phyloP scores from a whole-genome alignment of 1,284 basidiomycete species.

The Ceratobasidium sp. region DNA sequence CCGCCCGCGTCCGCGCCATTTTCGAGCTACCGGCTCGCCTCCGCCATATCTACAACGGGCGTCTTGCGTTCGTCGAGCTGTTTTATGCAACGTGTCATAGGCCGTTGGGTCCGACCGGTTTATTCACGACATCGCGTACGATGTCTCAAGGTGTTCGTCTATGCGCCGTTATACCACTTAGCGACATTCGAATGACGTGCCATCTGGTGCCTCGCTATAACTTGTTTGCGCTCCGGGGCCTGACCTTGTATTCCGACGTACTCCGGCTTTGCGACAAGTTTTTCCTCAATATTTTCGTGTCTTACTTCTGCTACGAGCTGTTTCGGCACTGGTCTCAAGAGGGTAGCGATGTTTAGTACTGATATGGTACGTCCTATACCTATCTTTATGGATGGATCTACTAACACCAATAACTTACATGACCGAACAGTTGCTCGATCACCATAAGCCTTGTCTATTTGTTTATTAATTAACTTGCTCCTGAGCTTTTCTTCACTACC shows the following conservation, averaged over 20 bases:
- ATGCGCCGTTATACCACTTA: slow-evolving; percentile 13
- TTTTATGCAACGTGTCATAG: background rate
- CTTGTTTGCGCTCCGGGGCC: no score
- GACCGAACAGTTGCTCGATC: no score
- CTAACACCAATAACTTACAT: no score
- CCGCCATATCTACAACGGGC: background rate
- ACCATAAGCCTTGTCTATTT: no score
- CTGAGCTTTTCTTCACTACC: no score
- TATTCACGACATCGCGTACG: background rate
- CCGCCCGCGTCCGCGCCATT: slow-evolving; percentile 14
- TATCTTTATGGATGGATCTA: no score
- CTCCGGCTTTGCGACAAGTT: slow-evolving; percentile 2
- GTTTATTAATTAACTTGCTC: no score
- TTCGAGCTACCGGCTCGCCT: background rate
- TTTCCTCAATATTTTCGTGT: slow-evolving; percentile 31
- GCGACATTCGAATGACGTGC: slow-evolving; percentile 9
- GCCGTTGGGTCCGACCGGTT: background rate
- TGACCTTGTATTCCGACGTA: background rate
- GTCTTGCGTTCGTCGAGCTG: slow-evolving; percentile 25
- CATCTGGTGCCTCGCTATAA: slow-evolving; percentile 9
- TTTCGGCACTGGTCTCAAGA: slow-evolving; percentile 30
- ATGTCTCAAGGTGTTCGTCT: background rate
- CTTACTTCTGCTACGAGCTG: slow-evolving; percentile 9
- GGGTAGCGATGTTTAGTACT: background rate
- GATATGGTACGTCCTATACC: background rate